Percentiles rank a stretch among this genome's conserved stretches.
Conservation (phyloP, 2,329 filamentous ascomycete species). For the Calcarisporium arbuscula region DNA sequence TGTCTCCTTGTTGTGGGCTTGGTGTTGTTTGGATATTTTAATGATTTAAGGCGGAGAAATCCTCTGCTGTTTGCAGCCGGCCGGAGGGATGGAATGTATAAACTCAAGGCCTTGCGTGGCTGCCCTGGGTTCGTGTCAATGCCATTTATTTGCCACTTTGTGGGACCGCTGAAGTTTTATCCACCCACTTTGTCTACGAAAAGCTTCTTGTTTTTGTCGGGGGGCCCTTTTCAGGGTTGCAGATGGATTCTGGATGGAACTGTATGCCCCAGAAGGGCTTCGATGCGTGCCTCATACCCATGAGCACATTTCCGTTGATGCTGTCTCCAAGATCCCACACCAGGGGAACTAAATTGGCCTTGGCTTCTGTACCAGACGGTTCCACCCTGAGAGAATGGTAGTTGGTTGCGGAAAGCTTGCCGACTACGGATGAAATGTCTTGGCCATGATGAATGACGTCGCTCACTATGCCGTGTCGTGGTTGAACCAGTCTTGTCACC, state of each 20-base stretch:
- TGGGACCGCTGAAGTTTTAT: no score
- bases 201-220: no score
- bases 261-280: constrained; percentile 83
- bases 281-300: constrained; percentile 62
- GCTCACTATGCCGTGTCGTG: constrained; percentile 77
- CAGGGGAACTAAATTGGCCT: constrained; percentile 46
- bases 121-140: no score
- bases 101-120: no score
- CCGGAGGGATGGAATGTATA: no score
- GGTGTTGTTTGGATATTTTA: no score
- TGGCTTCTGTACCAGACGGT: constrained; percentile 58
- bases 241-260: constrained; percentile 86
- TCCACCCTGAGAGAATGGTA: constrained; percentile 62
- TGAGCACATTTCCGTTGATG: constrained; percentile 48
- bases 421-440: constrained; percentile 22
- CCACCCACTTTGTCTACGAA: no score
- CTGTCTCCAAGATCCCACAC: constrained; percentile 53
- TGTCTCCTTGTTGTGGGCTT: no score
- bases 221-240: no score
- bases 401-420: constrained; percentile 62
- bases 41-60: no score
- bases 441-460: constrained; percentile 50
- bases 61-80: no score
- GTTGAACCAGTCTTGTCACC: constrained; percentile 61
- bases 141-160: no score